Percentiles rank a stretch among this genome's conserved stretches.
Conservation (phyloP, 108 stramenopile species). For the Skeletonema grethae region DNA sequence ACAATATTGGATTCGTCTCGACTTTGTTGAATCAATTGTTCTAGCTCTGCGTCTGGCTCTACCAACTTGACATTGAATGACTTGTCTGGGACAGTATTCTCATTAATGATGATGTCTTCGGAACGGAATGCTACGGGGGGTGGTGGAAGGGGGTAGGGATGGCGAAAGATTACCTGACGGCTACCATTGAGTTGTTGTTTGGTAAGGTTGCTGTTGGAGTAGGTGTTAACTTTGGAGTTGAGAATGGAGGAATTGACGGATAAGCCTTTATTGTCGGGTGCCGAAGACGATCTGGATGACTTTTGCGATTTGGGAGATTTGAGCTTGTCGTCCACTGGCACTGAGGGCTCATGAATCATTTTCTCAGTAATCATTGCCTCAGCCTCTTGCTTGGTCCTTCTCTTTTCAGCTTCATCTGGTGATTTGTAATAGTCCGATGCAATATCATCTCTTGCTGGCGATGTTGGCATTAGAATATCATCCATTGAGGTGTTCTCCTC, state of each 20-base stretch:
- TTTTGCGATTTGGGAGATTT: not conserved
- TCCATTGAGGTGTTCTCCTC: not conserved
- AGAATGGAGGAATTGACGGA: not conserved
- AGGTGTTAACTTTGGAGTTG: conserved; percentile 2
- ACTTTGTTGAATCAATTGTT: conserved; percentile 61
- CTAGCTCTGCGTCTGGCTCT: conserved; percentile 61
- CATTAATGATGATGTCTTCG: conserved; percentile 49
- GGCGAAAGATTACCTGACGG: conserved; percentile 58
- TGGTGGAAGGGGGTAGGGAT: conserved; percentile 73
- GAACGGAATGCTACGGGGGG: conserved; percentile 43
- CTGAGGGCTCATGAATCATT: not conserved
- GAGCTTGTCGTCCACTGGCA: not conserved
- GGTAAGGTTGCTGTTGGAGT: not conserved
- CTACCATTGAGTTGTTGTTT: not conserved
- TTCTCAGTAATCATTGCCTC: not conserved
- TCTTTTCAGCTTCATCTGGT: conserved; percentile 1
- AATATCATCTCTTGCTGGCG: not conserved
- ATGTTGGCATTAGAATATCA: not conserved
- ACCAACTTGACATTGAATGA: conserved; percentile 19
- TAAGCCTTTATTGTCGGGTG: not conserved
- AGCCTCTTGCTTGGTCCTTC: not conserved
- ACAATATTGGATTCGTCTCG: conserved; percentile 48
- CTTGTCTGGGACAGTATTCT: conserved; percentile 26
- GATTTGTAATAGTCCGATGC: not conserved
- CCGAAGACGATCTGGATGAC: not conserved